Base-by-base conservation (phyloP, 2,329 filamentous ascomycete species). In the Aspergillus fumigatus region DNA sequence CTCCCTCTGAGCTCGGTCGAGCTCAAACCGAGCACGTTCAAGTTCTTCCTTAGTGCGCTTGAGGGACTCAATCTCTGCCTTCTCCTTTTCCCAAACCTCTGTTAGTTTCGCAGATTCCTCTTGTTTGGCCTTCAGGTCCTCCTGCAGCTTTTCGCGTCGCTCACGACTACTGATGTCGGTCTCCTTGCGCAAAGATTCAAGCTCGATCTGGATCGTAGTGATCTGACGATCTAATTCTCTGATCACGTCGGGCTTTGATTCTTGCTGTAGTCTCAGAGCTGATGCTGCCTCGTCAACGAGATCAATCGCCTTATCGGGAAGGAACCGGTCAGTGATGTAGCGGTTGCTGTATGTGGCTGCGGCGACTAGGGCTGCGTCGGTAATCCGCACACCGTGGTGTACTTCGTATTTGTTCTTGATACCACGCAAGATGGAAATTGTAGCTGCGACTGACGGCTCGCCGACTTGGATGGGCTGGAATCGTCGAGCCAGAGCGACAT, bases 351-450 rank as follows among this genome's bases (percentile, higher is more conserved):
- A 89, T 0, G 90, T 89, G 2, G 93, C 92, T 2, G 94, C 93
- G 1, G 94, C 92, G 14, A 99, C 93, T 10, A 97, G 78, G 6
- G 94, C 92, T 1, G 89, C 88, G 67, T 97, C 94, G 0, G 91
- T 96, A 63, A 99, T 97, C 53, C 92, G 84, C 0, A 97, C 93
- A 75, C 94, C 93, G 68, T 99, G 94, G 64, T 97, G 94, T 0
- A 97, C 90, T 73, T 97, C 94, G 68, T 99, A 99, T 63, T 92
- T 90, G 69, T 97, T 92, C 70, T 97, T 97, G 78, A 99, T 97
- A 50, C 93, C 94, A 68, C 94, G 86, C 0, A 99, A 79, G 56
- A 99, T 97, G 51, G 91, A 96, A 59, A 99, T 92, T 0, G 94
- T 97, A 64, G 97, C 92, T 64, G 90, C 86, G 0, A 97, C 92